These are phyloP conservation scores for Parathielavia hyrcaniae DNA, from an alignment of 495 filamentous ascomycete genomes.

Conservation along the genomic window DNA sequence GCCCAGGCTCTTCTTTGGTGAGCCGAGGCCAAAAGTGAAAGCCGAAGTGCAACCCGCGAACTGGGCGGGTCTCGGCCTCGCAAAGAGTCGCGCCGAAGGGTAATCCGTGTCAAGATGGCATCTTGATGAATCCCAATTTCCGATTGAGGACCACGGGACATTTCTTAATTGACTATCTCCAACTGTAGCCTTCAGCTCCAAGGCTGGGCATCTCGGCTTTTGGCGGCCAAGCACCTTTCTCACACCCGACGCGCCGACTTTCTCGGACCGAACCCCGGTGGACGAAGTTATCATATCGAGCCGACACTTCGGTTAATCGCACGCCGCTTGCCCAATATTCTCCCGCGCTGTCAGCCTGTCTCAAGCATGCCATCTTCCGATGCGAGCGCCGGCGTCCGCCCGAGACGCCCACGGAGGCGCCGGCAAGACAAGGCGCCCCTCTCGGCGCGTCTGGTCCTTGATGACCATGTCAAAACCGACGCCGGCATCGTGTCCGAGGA, in stretches of 20 bases:
- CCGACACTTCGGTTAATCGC: neutral
- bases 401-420: conserved; percentile 45
- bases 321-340: neutral
- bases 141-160: neutral
- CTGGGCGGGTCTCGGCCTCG: conserved; percentile 13
- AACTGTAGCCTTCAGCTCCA: neutral
- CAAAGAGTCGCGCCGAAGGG: conserved; percentile 8
- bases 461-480: conserved; percentile 81
- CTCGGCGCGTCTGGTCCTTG: conserved; percentile 58
- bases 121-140: neutral
- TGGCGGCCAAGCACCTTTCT: neutral
- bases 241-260: neutral
- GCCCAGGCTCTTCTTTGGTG: conserved; percentile 9
- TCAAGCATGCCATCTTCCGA: conserved; percentile 16
- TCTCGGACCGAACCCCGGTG: neutral
- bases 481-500: conserved; percentile 82
- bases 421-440: conserved; percentile 51
- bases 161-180: neutral
- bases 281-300: neutral
- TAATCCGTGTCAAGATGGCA: conserved; percentile 1
- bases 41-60: conserved; percentile 10
- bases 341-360: neutral
- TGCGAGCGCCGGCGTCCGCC: conserved; percentile 22
- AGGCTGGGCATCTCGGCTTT: neutral
- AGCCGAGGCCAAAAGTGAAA: conserved; percentile 26